phyloP scores from a whole-genome alignment of 495 filamentous ascomycete genomes.

The Xanthoparmelia taractica region DNA sequence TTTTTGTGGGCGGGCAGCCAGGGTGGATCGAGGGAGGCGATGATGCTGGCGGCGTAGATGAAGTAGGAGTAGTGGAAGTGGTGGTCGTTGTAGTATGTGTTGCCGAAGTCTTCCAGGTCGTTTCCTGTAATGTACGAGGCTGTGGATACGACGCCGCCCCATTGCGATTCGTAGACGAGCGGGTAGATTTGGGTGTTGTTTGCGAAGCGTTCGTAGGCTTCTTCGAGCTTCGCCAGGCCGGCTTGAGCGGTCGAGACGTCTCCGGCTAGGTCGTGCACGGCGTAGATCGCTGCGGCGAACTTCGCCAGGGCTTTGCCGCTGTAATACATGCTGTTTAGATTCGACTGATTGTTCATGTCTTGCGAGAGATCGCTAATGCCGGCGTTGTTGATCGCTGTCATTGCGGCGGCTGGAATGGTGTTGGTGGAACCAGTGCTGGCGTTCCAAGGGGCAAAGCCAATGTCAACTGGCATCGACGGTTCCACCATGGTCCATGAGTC shows the following conservation, averaged over 20 bases:
- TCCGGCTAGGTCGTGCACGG: conserved; percentile 56
- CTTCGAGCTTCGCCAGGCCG: conserved; percentile 61
- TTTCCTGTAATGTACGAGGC: conserved; percentile 72
- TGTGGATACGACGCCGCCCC: conserved; percentile 82
- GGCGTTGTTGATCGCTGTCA: conserved; percentile 47
- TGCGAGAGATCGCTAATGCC: conserved; percentile 61
- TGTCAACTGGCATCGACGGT: conserved; percentile 56
- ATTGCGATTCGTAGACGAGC: conserved; percentile 73
- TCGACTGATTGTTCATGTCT: conserved; percentile 59
- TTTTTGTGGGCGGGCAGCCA: conserved; percentile 71
- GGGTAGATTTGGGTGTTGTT: conserved; percentile 70
- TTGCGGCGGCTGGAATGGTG: conserved; percentile 43
- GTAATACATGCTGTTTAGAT: conserved; percentile 90
- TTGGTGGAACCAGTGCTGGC: conserved; percentile 42
- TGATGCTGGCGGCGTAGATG: conserved; percentile 78
- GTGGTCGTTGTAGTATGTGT: conserved; percentile 88
- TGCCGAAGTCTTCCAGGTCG: conserved; percentile 67
- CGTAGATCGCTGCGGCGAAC: conserved; percentile 67
- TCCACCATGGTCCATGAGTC: conserved; percentile 78
- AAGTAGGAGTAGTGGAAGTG: conserved; percentile 94
- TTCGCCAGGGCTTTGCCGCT: conserved; percentile 89
- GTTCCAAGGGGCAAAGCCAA: conserved; percentile 72
- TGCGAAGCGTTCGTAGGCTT: conserved; percentile 65
- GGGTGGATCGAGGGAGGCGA: conserved; percentile 66
- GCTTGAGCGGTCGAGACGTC: conserved; percentile 51